These are phyloP conservation scores for Epicoccum nigrum DNA, from an alignment of 2,329 filamentous ascomycete species.

Conservation along the genomic window DNA sequence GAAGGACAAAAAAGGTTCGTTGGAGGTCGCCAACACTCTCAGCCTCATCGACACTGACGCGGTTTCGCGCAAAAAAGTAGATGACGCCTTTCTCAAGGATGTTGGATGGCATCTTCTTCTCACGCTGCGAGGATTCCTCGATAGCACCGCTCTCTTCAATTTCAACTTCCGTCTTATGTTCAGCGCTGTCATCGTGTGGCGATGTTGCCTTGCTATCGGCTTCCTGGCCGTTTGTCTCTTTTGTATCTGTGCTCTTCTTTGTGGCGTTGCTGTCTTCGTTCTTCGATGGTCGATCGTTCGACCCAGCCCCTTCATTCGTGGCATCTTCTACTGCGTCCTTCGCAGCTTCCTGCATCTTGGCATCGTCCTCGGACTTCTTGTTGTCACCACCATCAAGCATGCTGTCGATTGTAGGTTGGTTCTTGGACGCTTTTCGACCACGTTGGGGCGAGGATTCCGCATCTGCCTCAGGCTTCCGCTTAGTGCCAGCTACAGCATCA, in stretches of 20 bases:
- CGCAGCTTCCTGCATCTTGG: constrained; percentile 26
- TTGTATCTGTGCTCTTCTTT: constrained; percentile 5
- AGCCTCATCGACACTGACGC: constrained; percentile 75
- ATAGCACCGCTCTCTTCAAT: constrained; percentile 47
- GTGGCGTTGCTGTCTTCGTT: constrained; percentile 6
- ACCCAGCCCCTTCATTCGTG: constrained; percentile 3
- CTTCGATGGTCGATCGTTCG: constrained; percentile 24
- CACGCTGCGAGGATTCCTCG: constrained; percentile 57
- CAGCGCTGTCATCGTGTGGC: constrained; percentile 31
- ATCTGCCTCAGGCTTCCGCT: constrained; percentile 49
- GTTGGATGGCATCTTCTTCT: constrained; percentile 60
- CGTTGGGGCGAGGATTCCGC: constrained; percentile 49
- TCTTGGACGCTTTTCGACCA: constrained; percentile 50
- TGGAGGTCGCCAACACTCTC: constrained; percentile 73
- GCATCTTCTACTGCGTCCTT: constrained; percentile 11
- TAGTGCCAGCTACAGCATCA: constrained; percentile 43
- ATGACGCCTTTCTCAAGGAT: constrained; percentile 88
- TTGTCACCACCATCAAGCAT: constrained; percentile 49
- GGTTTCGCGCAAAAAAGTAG: constrained; percentile 86
- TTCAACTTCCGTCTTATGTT: constrained; percentile 5
- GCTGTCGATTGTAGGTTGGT: constrained; percentile 62
- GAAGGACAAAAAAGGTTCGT: constrained; percentile 79
- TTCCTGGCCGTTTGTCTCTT: constrained; percentile 33
- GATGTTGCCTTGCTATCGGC: constrained; percentile 26
- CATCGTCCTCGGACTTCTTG: constrained; percentile 27